These are phyloP conservation scores for Globisporangium perplexum DNA, from an alignment of 352 stramenopile species.

Conservation along the genomic window DNA sequence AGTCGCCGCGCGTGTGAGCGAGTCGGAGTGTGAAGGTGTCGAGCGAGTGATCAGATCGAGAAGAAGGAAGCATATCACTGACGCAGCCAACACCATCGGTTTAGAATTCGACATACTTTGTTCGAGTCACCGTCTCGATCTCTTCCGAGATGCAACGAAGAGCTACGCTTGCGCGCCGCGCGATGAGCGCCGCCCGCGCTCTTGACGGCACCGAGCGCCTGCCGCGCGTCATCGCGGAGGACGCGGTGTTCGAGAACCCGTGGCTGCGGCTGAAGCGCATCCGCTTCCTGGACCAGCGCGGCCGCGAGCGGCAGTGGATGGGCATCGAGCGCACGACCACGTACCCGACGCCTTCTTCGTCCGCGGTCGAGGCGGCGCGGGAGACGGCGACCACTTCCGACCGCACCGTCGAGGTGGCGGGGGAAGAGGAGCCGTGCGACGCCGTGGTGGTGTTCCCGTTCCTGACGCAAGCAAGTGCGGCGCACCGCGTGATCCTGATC, in stretches of 20 bases:
- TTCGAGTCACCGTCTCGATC: neutral
- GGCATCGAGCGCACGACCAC: constrained; percentile 63
- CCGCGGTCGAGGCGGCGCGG: neutral
- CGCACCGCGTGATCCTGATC: constrained; percentile 68
- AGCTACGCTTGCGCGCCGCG: neutral
- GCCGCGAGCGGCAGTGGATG: constrained; percentile 51
- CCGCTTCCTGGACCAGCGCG: constrained; percentile 46
- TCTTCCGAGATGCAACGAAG: neutral
- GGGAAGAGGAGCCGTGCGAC: constrained; percentile 27
- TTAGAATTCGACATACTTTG: neutral
- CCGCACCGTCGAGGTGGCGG: neutral
- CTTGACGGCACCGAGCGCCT: constrained; percentile 5
- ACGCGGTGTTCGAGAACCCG: constrained; percentile 59
- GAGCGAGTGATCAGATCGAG: neutral
- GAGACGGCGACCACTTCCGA: neutral
- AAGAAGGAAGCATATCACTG: no score
- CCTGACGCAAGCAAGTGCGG: constrained; percentile 25
- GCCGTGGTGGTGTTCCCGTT: constrained; percentile 76
- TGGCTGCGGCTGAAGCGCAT: constrained; percentile 55
- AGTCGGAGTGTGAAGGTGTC: neutral
- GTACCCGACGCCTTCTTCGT: constrained; percentile 24
- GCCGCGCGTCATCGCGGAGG: constrained; percentile 41
- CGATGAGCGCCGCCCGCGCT: neutral
- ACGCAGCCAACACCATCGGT: neutral
- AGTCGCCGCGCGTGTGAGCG: constrained; percentile 4